Evolutionary conservation across 2,329 filamentous ascomycete species (phyloP).

Genomic region (Penicillium sp.): DNA sequence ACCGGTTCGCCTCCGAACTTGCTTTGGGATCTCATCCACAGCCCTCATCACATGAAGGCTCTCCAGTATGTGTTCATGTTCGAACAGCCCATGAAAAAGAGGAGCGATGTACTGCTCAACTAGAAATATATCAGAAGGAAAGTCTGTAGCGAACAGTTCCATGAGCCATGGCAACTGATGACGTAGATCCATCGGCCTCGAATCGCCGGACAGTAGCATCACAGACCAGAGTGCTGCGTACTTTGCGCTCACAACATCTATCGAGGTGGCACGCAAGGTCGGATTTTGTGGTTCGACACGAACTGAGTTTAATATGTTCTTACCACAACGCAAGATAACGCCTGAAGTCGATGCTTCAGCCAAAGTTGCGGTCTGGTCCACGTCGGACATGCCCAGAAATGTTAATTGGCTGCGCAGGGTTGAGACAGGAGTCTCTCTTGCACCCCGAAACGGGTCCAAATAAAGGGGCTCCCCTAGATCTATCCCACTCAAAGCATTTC

Average conservation of each 20-base stretch:
- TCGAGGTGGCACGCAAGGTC: slow-evolving; percentile 28
- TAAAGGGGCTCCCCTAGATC: slow-evolving; percentile 62
- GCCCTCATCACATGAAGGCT: slow-evolving; percentile 56
- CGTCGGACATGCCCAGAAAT: slow-evolving; percentile 46
- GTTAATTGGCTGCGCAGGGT: slow-evolving; percentile 61
- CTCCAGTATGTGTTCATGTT: slow-evolving; percentile 55
- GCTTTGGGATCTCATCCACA: slow-evolving; percentile 56
- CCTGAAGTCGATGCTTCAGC: slow-evolving; percentile 62
- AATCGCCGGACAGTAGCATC: slow-evolving; percentile 51
- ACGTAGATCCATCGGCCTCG: slow-evolving; percentile 52
- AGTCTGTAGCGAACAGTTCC: slow-evolving; percentile 62
- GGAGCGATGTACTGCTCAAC: slow-evolving; percentile 67
- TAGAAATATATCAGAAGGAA: slow-evolving; percentile 69
- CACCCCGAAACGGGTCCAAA: slow-evolving; percentile 74
- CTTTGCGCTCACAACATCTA: slow-evolving; percentile 60
- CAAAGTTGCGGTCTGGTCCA: slow-evolving; percentile 54
- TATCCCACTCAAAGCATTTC: slow-evolving; percentile 24
- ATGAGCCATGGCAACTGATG: slow-evolving; percentile 64
- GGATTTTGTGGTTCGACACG: slow-evolving; percentile 49
- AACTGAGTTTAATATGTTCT: slow-evolving; percentile 76
- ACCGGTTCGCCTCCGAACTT: slow-evolving; percentile 37
- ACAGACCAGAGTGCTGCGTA: slow-evolving; percentile 74
- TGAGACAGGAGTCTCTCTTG: slow-evolving; percentile 62
- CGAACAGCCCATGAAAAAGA: slow-evolving; percentile 52
- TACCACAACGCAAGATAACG: slow-evolving; percentile 71